Base-by-base conservation (phyloP, 352 stramenopile genomes). In the Pythium volutum region DNA sequence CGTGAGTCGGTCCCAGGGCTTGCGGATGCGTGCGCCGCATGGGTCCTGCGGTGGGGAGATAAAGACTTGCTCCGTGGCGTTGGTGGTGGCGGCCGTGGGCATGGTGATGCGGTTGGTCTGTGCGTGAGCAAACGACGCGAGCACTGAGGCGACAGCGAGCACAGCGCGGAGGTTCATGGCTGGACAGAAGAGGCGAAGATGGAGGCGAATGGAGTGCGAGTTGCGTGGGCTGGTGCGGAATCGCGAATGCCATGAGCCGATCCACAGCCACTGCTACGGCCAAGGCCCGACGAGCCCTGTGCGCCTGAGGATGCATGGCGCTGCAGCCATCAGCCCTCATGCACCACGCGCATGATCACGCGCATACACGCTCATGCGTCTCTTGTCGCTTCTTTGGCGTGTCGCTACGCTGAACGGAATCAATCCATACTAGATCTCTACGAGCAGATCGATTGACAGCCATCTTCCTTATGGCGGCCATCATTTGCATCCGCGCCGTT, bases 11-110 rank as follows among this genome's bases (percentile, higher is more conserved):
- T 94, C 81, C 87, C 87, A 96, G 16, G 87, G 74, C 62, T 85
- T 89, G 22, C 87, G 83, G 31, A 93, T 87, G 16, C 87, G 84
- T 5, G 79, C 79, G 1, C 82, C 81, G 39, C 86, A 95, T 14
- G 36, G 12, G 5, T 41, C n/a, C 1, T 16, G 43, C 11, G 15
- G n/a, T 0, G 27, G 18, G 22, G 41, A 9, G 29, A n/a, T 18
- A n/a, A 45, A 7, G 1, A 43, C 39, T 31, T 62, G 62, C 23
- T 59, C 51, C 0, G 34, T 59, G 16, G 52, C 50, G 45, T 36
- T 60, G 29, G 18, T 8, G 25, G 12, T 41, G 20, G 23, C 18
- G 6, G 15, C n/a, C 18, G 46, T 2, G 4, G 47, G 41, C 14
- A 7, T 43, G 14, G 7, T 34, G 22, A 12, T 50, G 51, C 20